Evolutionary conservation across 495 filamentous ascomycete genomes (phyloP).

Genomic region (Hypoxylon lenormandii): DNA sequence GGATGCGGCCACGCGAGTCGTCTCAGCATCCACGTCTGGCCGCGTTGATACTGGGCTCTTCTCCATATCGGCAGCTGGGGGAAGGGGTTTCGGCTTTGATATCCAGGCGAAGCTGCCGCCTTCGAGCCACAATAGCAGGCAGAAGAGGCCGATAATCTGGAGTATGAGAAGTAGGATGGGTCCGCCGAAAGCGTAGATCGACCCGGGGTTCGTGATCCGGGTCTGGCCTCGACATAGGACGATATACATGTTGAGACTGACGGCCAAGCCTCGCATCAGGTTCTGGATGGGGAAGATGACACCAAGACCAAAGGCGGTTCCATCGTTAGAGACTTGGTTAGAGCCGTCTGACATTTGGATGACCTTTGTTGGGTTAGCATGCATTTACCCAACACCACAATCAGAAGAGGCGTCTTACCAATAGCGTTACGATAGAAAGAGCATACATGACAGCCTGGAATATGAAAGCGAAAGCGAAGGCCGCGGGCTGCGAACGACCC

Average conservation of each 20-base stretch:
- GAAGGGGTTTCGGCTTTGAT: slow-evolving; percentile 40
- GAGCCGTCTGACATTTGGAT: slow-evolving; percentile 70
- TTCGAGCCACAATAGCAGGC: slow-evolving; percentile 75
- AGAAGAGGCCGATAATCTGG: slow-evolving; percentile 75
- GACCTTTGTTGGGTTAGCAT: slow-evolving; percentile 67
- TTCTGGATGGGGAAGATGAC: slow-evolving; percentile 67
- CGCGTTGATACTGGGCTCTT: slow-evolving; percentile 25
- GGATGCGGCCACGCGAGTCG: slow-evolving; percentile 63
- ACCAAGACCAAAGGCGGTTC: slow-evolving; percentile 73
- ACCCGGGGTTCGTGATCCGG: slow-evolving; percentile 52
- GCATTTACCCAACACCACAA: slow-evolving; percentile 63
- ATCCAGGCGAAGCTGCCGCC: slow-evolving; percentile 63
- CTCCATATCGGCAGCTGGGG: slow-evolving; percentile 31
- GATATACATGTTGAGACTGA: slow-evolving; percentile 46
- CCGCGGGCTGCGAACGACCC: slow-evolving; percentile 72
- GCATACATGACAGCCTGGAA: slow-evolving; percentile 73
- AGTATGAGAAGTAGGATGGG: slow-evolving; percentile 80
- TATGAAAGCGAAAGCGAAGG: slow-evolving; percentile 74
- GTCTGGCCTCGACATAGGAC: slow-evolving; percentile 39
- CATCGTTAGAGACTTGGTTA: slow-evolving; percentile 68
- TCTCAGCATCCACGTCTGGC: slow-evolving; percentile 41
- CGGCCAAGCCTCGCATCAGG: slow-evolving; percentile 40
- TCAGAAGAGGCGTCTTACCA: slow-evolving; percentile 50
- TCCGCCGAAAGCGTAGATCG: slow-evolving; percentile 70
- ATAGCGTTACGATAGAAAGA: slow-evolving; percentile 70